These are phyloP conservation scores for Boletus patriciae DNA, from an alignment of 768 basidiomycete species.

Conservation along the genomic window DNA sequence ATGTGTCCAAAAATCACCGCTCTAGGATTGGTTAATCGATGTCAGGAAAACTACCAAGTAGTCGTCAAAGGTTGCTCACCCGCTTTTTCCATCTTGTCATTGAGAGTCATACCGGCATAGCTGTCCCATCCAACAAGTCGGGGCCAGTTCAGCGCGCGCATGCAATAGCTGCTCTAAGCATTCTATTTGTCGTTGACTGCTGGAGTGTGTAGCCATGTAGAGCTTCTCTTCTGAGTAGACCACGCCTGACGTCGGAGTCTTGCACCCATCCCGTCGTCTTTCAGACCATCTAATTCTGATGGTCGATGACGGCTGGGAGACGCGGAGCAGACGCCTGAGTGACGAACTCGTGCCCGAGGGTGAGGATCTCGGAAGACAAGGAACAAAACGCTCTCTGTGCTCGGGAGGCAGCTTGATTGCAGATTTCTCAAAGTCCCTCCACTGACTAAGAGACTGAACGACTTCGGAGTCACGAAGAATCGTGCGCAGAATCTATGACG, in stretches of 20 bases:
- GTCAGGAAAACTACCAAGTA: conserved; percentile 6
- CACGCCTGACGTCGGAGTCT: conserved; percentile 74
- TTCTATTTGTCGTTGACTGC: conserved; percentile 69
- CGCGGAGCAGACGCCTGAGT: conserved; percentile 62
- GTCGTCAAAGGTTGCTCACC: conserved; percentile 44
- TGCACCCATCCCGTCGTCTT: conserved; percentile 75
- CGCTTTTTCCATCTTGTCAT: conserved; percentile 97
- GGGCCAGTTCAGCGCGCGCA: conserved; percentile 77
- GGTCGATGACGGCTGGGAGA: conserved; percentile 66
- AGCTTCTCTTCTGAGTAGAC: conserved; percentile 73
- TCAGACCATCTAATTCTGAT: conserved; percentile 67
- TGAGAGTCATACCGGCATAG: conserved; percentile 82
- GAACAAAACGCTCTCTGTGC: conserved; percentile 83
- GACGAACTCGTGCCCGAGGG: conserved; percentile 85
- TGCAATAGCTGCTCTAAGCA: conserved; percentile 74
- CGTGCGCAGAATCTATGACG: conserved; percentile 60
- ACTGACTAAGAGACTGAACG: conserved; percentile 61
- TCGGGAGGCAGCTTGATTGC: conserved; percentile 84
- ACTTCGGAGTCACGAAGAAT: conserved; percentile 70
- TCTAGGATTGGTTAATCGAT: conserved; percentile 40
- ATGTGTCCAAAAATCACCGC: conserved; percentile 75
- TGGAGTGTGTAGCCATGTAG: conserved; percentile 81
- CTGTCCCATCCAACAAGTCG: conserved; percentile 80
- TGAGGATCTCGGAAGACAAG: conserved; percentile 84
- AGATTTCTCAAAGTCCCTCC: conserved; percentile 96